Conservation (phyloP, 257 asterid species). For the Ocimum tenuiflorum region DNA sequence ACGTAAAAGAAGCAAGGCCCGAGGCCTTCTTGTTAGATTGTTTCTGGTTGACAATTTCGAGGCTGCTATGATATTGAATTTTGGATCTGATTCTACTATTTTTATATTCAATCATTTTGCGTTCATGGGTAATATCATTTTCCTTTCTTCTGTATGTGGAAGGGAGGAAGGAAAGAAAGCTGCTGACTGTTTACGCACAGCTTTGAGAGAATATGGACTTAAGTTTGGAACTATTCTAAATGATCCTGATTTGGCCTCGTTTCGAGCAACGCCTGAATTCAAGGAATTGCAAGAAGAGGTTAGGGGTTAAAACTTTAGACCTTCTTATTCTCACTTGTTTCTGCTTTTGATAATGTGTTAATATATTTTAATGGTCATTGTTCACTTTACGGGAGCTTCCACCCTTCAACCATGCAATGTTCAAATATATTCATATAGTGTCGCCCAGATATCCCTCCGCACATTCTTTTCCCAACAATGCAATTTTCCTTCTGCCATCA, state of each 20-base stretch:
- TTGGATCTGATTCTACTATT: constrained; percentile 13
- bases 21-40: not conserved
- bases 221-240: constrained; percentile 86
- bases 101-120: constrained; percentile 6
- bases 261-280: constrained; percentile 86
- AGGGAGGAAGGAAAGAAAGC: constrained; percentile 92
- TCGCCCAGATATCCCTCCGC: not conserved
- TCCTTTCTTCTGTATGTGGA: constrained; percentile 32
- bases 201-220: constrained; percentile 73
- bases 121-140: constrained; percentile 22
- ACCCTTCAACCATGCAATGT: not conserved
- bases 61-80: constrained; percentile 3
- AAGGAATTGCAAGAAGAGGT: constrained; percentile 97
- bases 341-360: not conserved
- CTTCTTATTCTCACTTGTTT: not conserved
- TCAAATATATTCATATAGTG: not conserved
- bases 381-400: not conserved
- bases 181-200: constrained; percentile 84
- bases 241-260: constrained; percentile 97
- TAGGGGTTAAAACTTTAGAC: constrained; percentile 16
- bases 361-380: not conserved
- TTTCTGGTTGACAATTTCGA: not conserved
- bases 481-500: constrained; percentile 2
- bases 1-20: not conserved
- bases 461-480: not conserved